Evolutionary conservation across 2,329 filamentous ascomycete genomes (phyloP), one percentile per base, ranked within the genome.

Genomic region (Ceratocystis cubensis): DNA sequence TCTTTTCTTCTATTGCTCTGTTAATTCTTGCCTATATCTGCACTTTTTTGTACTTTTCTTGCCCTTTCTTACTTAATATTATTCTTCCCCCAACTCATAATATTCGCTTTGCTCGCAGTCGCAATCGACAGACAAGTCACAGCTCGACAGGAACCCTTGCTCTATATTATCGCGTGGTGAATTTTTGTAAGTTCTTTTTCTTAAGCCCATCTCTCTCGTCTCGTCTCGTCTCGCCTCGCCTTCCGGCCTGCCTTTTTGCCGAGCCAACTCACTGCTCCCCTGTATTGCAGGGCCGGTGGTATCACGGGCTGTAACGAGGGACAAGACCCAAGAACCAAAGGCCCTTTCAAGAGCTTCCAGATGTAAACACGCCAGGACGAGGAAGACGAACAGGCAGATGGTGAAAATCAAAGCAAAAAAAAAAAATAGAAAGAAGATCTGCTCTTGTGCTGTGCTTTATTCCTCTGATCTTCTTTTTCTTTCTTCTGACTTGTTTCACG

Each of bases 401-500:
- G 22, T 10, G 10, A 56, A 22, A 56, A 28, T 10, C 1, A 56
- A 56, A 25, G 13, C 4, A 30, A 56, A 10, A 56, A 56, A 20
- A 20, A 56, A 25, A 53, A 53, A 53, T 13, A 4, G 3, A 6
- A 25, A 25, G 20, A 56, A 56, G 50, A 56, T 53, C 48, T 53
- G n/a, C 5, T 53, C 13, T 25, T 22, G 48, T 53, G n/a, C 48
- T 53, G n/a, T 7, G 48, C n/a, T 53, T 53, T 25, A 20, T 7
- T 53, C n/a, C 48, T 53, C n/a, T 37, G n/a, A 61, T 28, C 46
- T 45, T 45, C 37, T 46, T 25, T 63, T 46, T 10, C 22, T 46
- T 28, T 63, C 37, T 30, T 63, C 44, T 46, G 37, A 46, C 61
- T 15, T 30, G 44, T 63, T 28, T 63, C 41, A 62, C 22, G 59